Percentiles rank a stretch among this genome's conserved stretches.
These are phyloP conservation scores for Melampsora medusae DNA, from an alignment of 1,284 basidiomycete genomes.

Conservation along the genomic window DNA sequence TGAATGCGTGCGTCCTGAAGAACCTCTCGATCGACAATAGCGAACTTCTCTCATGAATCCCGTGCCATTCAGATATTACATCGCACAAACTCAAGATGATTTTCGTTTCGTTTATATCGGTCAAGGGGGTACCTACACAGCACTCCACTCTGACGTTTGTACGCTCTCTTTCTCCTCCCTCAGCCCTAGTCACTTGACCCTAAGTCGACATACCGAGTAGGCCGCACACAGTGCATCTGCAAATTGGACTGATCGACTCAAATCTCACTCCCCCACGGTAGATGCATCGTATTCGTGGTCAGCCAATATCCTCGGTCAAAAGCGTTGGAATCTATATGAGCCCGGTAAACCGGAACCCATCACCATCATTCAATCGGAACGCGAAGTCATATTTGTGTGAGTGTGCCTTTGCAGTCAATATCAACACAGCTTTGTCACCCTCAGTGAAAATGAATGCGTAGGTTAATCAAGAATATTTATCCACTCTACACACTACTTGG, in stretches of 20 bases:
- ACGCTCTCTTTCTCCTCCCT: conserved; percentile 47
- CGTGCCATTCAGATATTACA: conserved; percentile 47
- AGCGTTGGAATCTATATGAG: conserved; percentile 62
- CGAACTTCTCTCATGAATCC: conserved; percentile 31
- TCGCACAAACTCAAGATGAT: conserved; percentile 49
- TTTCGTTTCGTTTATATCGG: conserved; percentile 56
- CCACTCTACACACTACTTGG: background rate
- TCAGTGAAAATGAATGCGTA: conserved; percentile 50
- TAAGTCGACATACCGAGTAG: too few species aligned
- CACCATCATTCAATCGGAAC: conserved; percentile 46
- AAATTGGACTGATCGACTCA: background rate
- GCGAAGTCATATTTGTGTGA: conserved; percentile 49
- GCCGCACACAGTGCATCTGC: background rate
- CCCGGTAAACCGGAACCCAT: conserved; percentile 54
- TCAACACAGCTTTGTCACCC: conserved; percentile 8
- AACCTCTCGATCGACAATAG: conserved; percentile 51
- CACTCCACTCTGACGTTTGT: conserved; percentile 60
- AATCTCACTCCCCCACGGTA: background rate
- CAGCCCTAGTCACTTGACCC: background rate
- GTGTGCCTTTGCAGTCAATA: conserved; percentile 43
- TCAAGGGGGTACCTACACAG: conserved; percentile 57
- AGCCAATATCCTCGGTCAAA: conserved; percentile 61
- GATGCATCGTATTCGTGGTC: conserved; percentile 63
- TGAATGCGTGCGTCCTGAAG: conserved; percentile 51
- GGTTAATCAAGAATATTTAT: background rate